A percentile compares a stretch with the other conserved stretches of the same genome.
These are phyloP conservation scores for Cymbopogon citratus DNA, from an alignment of 176 grass and related monocot species.

Conservation along the genomic window DNA sequence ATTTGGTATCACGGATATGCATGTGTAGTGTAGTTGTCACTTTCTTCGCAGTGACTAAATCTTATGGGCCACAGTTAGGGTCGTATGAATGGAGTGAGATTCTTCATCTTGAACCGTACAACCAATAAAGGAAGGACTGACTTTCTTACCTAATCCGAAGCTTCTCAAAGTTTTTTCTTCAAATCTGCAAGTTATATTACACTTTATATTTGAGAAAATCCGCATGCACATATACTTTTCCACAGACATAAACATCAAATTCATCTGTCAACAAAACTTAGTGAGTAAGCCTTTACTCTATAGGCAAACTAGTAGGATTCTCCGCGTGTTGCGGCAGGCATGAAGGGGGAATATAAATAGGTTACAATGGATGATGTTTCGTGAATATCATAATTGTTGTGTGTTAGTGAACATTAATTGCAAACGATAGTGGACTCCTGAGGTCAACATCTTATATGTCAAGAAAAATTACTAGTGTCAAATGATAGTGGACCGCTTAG, in stretches of 20 bases:
- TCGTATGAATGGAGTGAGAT: slow-evolving; percentile 36
- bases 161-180: background rate
- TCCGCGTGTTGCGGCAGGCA: no score
- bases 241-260: background rate
- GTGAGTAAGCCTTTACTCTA: background rate
- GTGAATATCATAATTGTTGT: no score
- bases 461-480: no score
- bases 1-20: background rate
- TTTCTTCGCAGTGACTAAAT: slow-evolving; percentile 8
- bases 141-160: slow-evolving; percentile 17
- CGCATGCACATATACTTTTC: background rate
- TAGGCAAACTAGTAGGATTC: background rate
- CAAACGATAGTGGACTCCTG: no score
- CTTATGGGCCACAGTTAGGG: background rate
- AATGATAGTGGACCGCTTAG: no score
- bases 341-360: no score
- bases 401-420: no score
- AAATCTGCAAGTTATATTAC: background rate
- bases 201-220: background rate
- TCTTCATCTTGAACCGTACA: background rate
- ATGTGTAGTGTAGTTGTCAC: background rate
- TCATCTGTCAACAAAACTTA: background rate
- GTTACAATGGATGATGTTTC: no score
- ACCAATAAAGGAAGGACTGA: background rate
- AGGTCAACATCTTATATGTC: no score